phyloP scores from a whole-genome alignment of 495 filamentous ascomycete species.

The Evernia prunastri region DNA sequence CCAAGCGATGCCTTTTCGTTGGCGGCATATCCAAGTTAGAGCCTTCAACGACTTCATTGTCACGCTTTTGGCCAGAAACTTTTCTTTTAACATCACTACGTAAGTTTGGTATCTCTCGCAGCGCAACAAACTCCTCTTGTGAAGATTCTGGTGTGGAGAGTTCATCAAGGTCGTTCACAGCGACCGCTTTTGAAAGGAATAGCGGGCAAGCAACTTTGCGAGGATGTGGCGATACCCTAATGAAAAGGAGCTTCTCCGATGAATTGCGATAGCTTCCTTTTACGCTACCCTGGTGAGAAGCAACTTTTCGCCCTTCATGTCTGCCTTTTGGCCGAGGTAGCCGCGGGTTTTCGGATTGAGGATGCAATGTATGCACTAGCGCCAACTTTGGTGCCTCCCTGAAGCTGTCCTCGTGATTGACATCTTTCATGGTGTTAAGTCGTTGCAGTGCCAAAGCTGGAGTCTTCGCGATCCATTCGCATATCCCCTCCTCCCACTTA shows the following conservation, averaged over 20 bases:
- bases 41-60: background rate
- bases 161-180: constrained; percentile 14
- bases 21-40: background rate
- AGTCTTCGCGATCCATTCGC: constrained; percentile 48
- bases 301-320: background rate
- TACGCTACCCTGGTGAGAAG: background rate
- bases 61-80: background rate
- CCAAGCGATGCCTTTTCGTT: background rate
- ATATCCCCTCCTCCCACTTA: constrained; percentile 51
- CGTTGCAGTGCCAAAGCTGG: constrained; percentile 27
- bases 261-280: background rate
- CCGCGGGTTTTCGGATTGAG: constrained; percentile 3
- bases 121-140: background rate
- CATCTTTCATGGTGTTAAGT: background rate
- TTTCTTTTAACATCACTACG: background rate
- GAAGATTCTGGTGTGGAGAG: constrained; percentile 9
- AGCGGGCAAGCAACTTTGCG: background rate
- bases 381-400: background rate
- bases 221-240: background rate
- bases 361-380: background rate
- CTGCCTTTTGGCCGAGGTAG: background rate
- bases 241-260: constrained; percentile 1
- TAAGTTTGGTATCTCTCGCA: constrained; percentile 1
- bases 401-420: background rate
- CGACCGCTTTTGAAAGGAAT: background rate